Evolutionary conservation across 2,329 filamentous ascomycete species (phyloP).

Genomic region (Calonectria leucothoes): DNA sequence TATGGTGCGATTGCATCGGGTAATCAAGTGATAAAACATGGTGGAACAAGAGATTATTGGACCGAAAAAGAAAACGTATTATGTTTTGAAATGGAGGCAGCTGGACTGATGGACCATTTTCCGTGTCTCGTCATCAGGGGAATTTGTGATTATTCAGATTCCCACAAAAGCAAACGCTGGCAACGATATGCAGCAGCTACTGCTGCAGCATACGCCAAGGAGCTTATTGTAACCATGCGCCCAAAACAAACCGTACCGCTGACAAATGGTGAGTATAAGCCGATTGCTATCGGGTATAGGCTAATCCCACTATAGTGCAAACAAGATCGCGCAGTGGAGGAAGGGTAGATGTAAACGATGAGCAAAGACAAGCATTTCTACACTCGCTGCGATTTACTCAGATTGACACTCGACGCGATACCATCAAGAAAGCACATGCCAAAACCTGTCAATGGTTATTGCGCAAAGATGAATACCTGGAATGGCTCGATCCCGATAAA

Average conservation of each 20-base stretch:
- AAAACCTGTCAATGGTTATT: slow-evolving; percentile 58
- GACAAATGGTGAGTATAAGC: neutral
- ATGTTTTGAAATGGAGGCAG: neutral
- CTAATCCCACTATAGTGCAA: neutral
- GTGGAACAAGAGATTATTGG: neutral
- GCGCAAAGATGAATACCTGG: slow-evolving; percentile 43
- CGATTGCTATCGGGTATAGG: neutral
- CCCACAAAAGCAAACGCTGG: neutral
- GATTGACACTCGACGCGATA: slow-evolving; percentile 50
- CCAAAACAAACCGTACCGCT: neutral
- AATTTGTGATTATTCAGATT: neutral
- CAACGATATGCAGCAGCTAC: neutral
- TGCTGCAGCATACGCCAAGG: neutral
- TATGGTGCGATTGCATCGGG: neutral
- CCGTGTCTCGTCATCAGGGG: neutral
- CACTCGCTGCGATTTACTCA: slow-evolving; percentile 50
- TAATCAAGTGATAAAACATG: neutral
- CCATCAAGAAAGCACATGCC: slow-evolving; percentile 50
- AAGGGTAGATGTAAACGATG: neutral
- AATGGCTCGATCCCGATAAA: slow-evolving; percentile 49
- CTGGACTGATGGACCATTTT: neutral
- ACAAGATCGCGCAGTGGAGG: neutral
- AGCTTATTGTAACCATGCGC: neutral
- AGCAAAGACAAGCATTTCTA: slow-evolving; percentile 29
- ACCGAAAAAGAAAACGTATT: neutral